These are phyloP conservation scores for Verticillium nonalfalfae DNA, from an alignment of 2,329 filamentous ascomycete genomes.

Conservation along the genomic window DNA sequence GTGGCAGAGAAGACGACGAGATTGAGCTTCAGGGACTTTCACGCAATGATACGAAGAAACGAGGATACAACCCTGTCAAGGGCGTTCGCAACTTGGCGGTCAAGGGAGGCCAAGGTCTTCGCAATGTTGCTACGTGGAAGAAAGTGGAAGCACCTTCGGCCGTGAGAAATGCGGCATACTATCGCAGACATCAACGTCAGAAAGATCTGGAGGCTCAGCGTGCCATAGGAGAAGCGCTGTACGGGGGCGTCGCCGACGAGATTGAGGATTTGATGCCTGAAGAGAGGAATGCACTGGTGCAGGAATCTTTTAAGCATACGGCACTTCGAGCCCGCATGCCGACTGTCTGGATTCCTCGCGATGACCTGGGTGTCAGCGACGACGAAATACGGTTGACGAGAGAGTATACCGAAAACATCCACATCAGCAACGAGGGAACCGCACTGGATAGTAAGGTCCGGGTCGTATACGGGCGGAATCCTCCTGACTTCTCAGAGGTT, in stretches of 20 bases:
- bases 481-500: slow-evolving; percentile 83
- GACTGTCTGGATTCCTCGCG: slow-evolving; percentile 88
- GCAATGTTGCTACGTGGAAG: slow-evolving; percentile 36
- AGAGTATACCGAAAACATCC: slow-evolving; percentile 71
- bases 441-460: slow-evolving; percentile 77
- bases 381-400: slow-evolving; percentile 81
- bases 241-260: slow-evolving; percentile 83
- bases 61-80: slow-evolving; percentile 38
- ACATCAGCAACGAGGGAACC: slow-evolving; percentile 92
- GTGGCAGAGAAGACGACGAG: slow-evolving; percentile 17
- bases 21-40: slow-evolving; percentile 24
- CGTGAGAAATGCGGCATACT: slow-evolving; percentile 36
- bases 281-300: slow-evolving; percentile 78
- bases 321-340: slow-evolving; percentile 80
- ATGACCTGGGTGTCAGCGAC: slow-evolving; percentile 83
- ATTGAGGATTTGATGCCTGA: slow-evolving; percentile 90
- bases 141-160: slow-evolving; percentile 25
- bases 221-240: slow-evolving; percentile 73
- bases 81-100: slow-evolving; percentile 42
- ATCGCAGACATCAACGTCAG: slow-evolving; percentile 39
- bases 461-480: slow-evolving; percentile 78
- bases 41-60: slow-evolving; percentile 20
- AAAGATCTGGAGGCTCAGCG: slow-evolving; percentile 67
- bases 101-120: slow-evolving; percentile 41
- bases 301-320: slow-evolving; percentile 84